Conservation (phyloP, 805 yeast genomes). For the Wickerhamiella hasegawae region DNA sequence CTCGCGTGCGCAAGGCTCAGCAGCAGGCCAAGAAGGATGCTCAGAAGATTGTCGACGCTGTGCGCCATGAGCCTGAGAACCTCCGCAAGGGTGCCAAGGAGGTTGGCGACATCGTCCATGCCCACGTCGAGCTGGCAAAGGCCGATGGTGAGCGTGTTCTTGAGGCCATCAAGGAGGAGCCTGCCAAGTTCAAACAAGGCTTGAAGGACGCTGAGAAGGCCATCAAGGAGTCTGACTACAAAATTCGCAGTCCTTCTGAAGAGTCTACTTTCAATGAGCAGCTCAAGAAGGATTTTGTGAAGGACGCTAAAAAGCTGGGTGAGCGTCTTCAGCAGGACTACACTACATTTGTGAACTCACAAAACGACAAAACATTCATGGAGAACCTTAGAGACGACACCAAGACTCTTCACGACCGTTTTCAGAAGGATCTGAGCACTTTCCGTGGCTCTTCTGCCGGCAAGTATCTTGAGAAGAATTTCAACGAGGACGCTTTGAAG, state of each 20-base stretch:
- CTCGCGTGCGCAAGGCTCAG: too few species aligned
- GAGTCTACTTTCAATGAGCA: neutral
- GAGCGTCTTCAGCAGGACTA: neutral
- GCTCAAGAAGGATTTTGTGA: neutral
- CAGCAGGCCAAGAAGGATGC: conserved; percentile 1
- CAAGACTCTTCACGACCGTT: too few species aligned
- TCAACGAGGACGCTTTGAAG: too few species aligned
- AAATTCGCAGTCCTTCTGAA: neutral
- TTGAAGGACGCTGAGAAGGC: too few species aligned
- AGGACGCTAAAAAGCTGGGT: neutral
- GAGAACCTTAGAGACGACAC: neutral
- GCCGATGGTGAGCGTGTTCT: too few species aligned
- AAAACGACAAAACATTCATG: neutral
- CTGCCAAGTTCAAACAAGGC: too few species aligned
- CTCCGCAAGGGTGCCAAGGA: neutral
- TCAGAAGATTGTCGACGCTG: neutral
- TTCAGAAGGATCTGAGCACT: too few species aligned
- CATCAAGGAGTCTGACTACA: too few species aligned
- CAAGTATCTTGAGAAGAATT: too few species aligned
- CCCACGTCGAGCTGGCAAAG: neutral
- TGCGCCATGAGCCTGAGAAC: neutral
- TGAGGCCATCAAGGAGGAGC: too few species aligned
- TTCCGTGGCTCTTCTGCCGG: too few species aligned
- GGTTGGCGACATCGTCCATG: conserved; percentile 1
- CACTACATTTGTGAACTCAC: neutral